These are phyloP conservation scores for Trametes elegans DNA, from an alignment of 768 basidiomycete genomes.

Conservation along the genomic window DNA sequence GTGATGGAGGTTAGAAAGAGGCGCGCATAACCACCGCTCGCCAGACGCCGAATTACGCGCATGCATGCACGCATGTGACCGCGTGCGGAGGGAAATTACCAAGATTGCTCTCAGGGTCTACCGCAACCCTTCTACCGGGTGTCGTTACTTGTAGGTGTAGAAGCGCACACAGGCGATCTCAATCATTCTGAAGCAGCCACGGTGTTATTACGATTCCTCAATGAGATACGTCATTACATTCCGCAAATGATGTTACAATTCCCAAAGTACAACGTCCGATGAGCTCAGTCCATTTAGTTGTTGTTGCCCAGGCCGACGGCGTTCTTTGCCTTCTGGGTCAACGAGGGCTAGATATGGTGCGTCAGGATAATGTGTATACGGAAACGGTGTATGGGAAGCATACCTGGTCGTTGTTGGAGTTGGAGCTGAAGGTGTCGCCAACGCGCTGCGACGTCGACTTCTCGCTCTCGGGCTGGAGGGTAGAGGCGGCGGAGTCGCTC, in stretches of 20 bases:
- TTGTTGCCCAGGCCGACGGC: conserved; percentile 33
- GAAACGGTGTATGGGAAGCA: not conserved
- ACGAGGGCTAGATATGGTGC: conserved; percentile 21
- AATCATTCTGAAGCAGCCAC: too few relatives aligned
- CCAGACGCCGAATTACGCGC: not conserved
- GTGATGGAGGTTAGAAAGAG: not conserved
- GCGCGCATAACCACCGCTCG: not conserved
- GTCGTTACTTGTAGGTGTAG: too few relatives aligned
- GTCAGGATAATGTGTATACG: too few relatives aligned
- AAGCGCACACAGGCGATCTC: too few relatives aligned
- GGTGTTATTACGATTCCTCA: too few relatives aligned
- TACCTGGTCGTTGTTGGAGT: conserved; percentile 30
- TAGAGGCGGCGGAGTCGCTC: conserved; percentile 30
- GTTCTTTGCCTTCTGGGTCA: conserved; percentile 35
- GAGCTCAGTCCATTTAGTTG: conserved; percentile 5
- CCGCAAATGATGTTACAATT: conserved; percentile 1
- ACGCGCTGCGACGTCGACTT: conserved; percentile 36
- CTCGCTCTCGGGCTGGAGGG: conserved; percentile 31
- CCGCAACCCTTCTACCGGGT: too few relatives aligned
- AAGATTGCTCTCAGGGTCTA: too few relatives aligned
- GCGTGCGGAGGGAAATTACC: too few relatives aligned
- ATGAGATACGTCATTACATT: too few relatives aligned
- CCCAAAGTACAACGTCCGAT: not conserved
- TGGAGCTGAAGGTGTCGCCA: conserved; percentile 34
- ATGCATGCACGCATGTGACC: not conserved